Evolutionary conservation across 2,329 filamentous ascomycete genomes (phyloP).

Genomic region (Fusarium sp.): DNA sequence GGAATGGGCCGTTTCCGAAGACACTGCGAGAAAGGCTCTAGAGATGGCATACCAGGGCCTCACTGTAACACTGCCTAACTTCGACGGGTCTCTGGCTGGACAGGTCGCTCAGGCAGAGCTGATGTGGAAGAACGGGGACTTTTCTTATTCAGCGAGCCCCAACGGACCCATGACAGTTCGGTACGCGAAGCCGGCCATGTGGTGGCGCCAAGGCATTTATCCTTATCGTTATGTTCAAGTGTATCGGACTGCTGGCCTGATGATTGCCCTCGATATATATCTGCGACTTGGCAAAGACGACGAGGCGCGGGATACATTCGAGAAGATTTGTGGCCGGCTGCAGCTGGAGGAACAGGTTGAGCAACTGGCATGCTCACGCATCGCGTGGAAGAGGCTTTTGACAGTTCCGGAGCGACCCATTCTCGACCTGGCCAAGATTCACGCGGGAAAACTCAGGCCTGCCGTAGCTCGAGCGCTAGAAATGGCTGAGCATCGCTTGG

Average conservation of each 20-base stretch:
- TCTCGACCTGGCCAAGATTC: constrained; percentile 6
- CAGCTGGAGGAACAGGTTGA: constrained; percentile 7
- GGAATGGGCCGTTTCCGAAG: constrained; percentile 18
- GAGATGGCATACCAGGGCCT: constrained; percentile 27
- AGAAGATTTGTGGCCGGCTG: not conserved
- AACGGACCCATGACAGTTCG: constrained; percentile 21
- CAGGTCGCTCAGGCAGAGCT: constrained; percentile 12
- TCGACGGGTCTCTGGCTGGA: constrained; percentile 12
- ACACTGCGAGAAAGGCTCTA: constrained; percentile 17
- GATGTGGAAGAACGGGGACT: not conserved
- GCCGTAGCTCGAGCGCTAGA: constrained; percentile 3
- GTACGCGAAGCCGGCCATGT: constrained; percentile 28
- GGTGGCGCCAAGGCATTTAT: constrained; percentile 37
- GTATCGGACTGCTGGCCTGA: constrained; percentile 31
- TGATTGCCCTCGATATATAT: constrained; percentile 20
- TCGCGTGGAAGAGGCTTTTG: constrained; percentile 3
- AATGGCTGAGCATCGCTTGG: constrained; percentile 11
- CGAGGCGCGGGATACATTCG: not conserved
- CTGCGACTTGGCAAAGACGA: not conserved
- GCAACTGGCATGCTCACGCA: constrained; percentile 3
- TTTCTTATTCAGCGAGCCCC: constrained; percentile 17
- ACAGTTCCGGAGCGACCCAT: not conserved
- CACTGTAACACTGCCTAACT: not conserved
- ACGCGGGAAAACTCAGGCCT: constrained; percentile 12
- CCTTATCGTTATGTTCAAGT: constrained; percentile 31